These are phyloP conservation scores for Pleurostoma richardsiae DNA, from an alignment of 2,329 filamentous ascomycete genomes.

Conservation along the genomic window DNA sequence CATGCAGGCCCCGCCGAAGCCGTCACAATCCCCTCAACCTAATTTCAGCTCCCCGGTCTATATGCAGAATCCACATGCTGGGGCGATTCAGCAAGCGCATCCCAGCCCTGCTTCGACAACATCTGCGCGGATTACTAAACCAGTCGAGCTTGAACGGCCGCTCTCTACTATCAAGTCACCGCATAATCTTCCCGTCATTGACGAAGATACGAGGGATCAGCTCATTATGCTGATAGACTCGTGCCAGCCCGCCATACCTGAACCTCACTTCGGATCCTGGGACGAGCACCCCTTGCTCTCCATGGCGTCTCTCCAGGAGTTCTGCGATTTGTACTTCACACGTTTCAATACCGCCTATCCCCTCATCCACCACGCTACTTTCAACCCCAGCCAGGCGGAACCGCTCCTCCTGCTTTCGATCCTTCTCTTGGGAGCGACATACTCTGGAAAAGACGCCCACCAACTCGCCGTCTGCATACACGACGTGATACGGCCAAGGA, in stretches of 20 bases:
- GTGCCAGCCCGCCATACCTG: not conserved
- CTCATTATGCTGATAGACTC: slow-evolving; percentile 44
- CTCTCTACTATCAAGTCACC: slow-evolving; percentile 15
- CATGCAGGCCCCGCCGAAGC: not conserved
- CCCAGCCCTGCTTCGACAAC: not conserved
- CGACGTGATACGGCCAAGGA: slow-evolving; percentile 52
- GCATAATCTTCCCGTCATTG: slow-evolving; percentile 22
- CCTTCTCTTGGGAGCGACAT: slow-evolving; percentile 56
- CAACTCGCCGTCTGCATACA: slow-evolving; percentile 58
- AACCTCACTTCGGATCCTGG: slow-evolving; percentile 24
- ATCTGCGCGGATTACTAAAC: not conserved
- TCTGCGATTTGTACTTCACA: slow-evolving; percentile 55
- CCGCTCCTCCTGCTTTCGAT: slow-evolving; percentile 49
- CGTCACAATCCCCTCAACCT: not conserved
- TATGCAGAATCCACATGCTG: no score
- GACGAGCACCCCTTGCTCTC: slow-evolving; percentile 44
- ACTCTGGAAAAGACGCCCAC: slow-evolving; percentile 52
- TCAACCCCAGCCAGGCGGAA: slow-evolving; percentile 43
- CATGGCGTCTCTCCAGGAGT: slow-evolving; percentile 44
- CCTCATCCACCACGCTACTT: slow-evolving; percentile 53
- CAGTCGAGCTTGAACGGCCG: slow-evolving; percentile 20
- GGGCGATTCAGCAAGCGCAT: not conserved
- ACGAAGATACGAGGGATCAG: slow-evolving; percentile 31
- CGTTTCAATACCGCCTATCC: slow-evolving; percentile 58
- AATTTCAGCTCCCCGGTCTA: no score